Conservation (phyloP, 1,139 yeast genomes). For the Geotrichum carabidarum region DNA sequence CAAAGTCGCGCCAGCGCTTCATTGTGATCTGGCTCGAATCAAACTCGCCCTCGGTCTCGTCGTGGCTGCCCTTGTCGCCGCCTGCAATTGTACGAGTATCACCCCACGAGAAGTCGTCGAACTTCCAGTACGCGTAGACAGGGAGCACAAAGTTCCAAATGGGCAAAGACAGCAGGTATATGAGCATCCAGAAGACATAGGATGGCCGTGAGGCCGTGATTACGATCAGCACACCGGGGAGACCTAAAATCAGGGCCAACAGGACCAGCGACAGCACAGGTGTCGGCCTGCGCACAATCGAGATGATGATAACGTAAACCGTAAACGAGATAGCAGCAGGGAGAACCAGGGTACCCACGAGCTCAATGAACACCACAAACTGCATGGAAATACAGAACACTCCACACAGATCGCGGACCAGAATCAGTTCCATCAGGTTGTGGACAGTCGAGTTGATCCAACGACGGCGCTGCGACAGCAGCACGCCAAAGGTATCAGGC, state of each 20-base stretch:
- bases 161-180: slow-evolving; percentile 79
- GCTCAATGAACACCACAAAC: slow-evolving; percentile 80
- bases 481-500: slow-evolving; percentile 73
- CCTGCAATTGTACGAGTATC: slow-evolving; percentile 86
- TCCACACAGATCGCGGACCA: slow-evolving; percentile 90
- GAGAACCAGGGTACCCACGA: slow-evolving; percentile 83
- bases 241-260: slow-evolving; percentile 77
- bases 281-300: slow-evolving; percentile 76
- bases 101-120: slow-evolving; percentile 98
- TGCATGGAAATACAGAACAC: slow-evolving; percentile 98
- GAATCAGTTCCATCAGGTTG: slow-evolving; percentile 82
- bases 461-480: slow-evolving; percentile 92
- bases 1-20: slow-evolving; percentile 94
- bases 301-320: slow-evolving; percentile 67
- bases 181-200: slow-evolving; percentile 74
- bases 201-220: slow-evolving; percentile 76
- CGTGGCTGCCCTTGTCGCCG: slow-evolving; percentile 61
- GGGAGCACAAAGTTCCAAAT: slow-evolving; percentile 94
- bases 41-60: slow-evolving; percentile 68
- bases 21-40: slow-evolving; percentile 82
- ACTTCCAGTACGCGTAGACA: slow-evolving; percentile 87
- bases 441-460: slow-evolving; percentile 98
- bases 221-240: slow-evolving; percentile 85
- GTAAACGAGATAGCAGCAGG: slow-evolving; percentile 92
- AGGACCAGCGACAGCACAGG: slow-evolving; percentile 76